Conservation (phyloP, 1,284 basidiomycete genomes). For the Pseudozyma tsukubaensis region DNA sequence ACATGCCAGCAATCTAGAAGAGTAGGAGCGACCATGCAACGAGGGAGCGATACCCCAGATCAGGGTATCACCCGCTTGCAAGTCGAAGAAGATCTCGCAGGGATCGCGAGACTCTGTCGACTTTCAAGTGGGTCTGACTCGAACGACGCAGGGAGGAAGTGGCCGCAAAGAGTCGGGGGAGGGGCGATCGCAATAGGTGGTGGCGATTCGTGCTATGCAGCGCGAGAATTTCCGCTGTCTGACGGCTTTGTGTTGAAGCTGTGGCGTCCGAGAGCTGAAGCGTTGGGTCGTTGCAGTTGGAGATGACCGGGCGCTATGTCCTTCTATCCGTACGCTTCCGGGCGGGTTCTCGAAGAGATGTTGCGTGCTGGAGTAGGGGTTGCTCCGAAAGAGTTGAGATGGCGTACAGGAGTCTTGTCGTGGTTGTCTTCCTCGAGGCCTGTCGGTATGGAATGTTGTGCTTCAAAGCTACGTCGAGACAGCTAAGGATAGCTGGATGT, state of each 20-base stretch:
- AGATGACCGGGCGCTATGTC: too few relatives aligned
- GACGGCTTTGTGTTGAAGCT: too few relatives aligned
- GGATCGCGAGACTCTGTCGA: conserved; percentile 25
- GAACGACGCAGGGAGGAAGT: conserved; percentile 9
- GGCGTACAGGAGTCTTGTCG: too few relatives aligned
- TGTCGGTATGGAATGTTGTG: too few relatives aligned
- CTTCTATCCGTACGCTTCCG: too few relatives aligned
- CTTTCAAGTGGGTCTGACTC: conserved; percentile 45
- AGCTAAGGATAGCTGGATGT: not conserved
- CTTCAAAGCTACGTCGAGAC: too few relatives aligned
- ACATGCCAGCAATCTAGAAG: conserved; percentile 65
- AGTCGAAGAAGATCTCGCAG: conserved; percentile 27
- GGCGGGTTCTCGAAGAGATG: too few relatives aligned
- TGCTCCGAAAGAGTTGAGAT: too few relatives aligned
- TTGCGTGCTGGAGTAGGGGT: too few relatives aligned
- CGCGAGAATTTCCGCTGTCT: not conserved
- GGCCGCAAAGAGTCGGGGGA: conserved; percentile 13
- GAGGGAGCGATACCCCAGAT: conserved; percentile 42
- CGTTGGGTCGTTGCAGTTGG: too few relatives aligned
- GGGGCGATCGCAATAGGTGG: not conserved
- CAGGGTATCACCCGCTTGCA: conserved; percentile 48
- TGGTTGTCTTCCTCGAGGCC: too few relatives aligned
- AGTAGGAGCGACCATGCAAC: conserved; percentile 58
- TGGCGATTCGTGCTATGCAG: not conserved
- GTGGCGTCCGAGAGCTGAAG: too few relatives aligned